These are phyloP conservation scores for Fusarium sublunatum DNA, from an alignment of 2,329 filamentous ascomycete species.

Conservation along the genomic window DNA sequence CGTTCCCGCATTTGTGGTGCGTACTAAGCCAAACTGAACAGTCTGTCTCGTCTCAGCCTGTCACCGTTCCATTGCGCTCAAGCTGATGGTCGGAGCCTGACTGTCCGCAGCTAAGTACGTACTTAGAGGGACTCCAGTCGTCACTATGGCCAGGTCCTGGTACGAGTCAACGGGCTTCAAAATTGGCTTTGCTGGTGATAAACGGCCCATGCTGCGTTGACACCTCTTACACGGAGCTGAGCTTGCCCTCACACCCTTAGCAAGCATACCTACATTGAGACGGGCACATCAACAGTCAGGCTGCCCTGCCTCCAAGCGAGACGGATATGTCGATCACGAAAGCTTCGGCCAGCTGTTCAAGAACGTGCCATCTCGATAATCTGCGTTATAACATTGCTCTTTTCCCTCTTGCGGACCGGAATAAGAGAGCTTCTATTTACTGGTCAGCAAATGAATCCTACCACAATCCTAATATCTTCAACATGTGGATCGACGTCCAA, in stretches of 20 bases:
- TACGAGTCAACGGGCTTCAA: slow-evolving; percentile 5
- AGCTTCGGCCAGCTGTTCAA: slow-evolving; percentile 39
- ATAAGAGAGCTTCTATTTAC: slow-evolving; percentile 3
- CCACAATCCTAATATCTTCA: slow-evolving; percentile 24
- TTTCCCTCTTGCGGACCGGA: neutral
- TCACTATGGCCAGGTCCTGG: slow-evolving; percentile 29
- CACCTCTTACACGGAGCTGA: slow-evolving; percentile 8
- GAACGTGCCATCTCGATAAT: slow-evolving; percentile 23
- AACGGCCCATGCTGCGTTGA: slow-evolving; percentile 23
- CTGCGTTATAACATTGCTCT: neutral
- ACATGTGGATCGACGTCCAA: slow-evolving; percentile 9
- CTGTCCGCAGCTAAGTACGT: slow-evolving; percentile 26
- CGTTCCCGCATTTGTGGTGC: slow-evolving; percentile 39
- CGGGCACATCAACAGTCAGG: slow-evolving; percentile 11
- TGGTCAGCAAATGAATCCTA: slow-evolving; percentile 10
- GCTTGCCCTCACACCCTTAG: slow-evolving; percentile 7
- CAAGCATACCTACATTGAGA: slow-evolving; percentile 6
- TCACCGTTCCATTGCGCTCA: slow-evolving; percentile 41
- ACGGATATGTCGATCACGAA: slow-evolving; percentile 36
- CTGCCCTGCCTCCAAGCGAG: slow-evolving; percentile 29
- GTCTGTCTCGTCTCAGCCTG: slow-evolving; percentile 44
- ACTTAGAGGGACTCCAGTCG: slow-evolving; percentile 18
- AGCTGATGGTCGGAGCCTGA: slow-evolving; percentile 29
- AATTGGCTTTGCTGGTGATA: slow-evolving; percentile 16
- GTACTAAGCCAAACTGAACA: slow-evolving; percentile 4